phyloP scores from a whole-genome alignment of 176 grass and related monocot species.

The Raddia distichophylla region DNA sequence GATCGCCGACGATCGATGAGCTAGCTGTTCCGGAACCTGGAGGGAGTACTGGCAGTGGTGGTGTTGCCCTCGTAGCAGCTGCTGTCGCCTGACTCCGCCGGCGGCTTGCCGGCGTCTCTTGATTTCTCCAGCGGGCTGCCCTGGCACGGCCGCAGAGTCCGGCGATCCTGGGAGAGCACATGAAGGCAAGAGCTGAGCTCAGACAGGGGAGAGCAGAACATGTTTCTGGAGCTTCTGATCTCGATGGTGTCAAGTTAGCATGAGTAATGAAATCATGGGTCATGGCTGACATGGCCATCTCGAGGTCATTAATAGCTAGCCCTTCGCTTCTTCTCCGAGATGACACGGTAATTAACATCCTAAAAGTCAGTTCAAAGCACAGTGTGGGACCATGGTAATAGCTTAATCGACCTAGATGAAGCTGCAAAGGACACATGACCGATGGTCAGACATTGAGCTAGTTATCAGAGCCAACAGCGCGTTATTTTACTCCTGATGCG shows the following conservation, averaged over 20 bases:
- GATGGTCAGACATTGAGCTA: constrained; percentile 26
- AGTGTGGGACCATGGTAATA: constrained; percentile 15
- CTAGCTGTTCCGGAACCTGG: constrained; percentile 49
- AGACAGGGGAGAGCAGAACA: neutral
- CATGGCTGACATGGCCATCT: constrained; percentile 19
- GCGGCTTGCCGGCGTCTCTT: constrained; percentile 42
- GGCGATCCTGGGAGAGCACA: constrained; percentile 60
- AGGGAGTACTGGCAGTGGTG: constrained; percentile 43
- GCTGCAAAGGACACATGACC: constrained; percentile 13
- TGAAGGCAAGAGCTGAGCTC: neutral
- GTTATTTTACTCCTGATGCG: constrained; percentile 40
- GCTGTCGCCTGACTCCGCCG: constrained; percentile 39
- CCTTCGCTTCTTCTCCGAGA: neutral
- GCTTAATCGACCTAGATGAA: constrained; percentile 10
- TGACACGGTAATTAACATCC: constrained; percentile 34
- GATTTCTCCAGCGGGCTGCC: constrained; percentile 55
- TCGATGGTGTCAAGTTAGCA: no score
- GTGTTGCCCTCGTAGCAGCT: constrained; percentile 69
- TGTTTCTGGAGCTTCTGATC: constrained; percentile 20
- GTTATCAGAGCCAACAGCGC: constrained; percentile 35
- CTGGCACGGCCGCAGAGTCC: constrained; percentile 44
- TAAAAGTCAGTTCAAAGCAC: constrained; percentile 33
- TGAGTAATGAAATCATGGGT: neutral
- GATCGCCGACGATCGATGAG: neutral
- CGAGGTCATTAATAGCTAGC: neutral